Percentiles rank a stretch among this genome's conserved stretches.
Evolutionary conservation across 208 protist species (phyloP).

Genomic region (Leishmania turanica): DNA sequence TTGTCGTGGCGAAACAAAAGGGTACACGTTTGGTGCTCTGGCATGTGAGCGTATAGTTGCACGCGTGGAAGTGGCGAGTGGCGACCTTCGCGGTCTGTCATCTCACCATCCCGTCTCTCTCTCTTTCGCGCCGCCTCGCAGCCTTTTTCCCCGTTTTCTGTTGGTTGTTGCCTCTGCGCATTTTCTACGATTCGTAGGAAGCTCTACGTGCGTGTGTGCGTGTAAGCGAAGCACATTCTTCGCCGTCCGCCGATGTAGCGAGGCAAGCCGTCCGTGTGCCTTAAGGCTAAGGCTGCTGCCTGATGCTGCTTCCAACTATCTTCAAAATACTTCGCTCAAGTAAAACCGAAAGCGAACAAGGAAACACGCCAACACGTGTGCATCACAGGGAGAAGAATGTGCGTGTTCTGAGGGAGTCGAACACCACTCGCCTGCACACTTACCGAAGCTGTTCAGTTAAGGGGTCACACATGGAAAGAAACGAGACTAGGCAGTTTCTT

Average conservation of each 20-base stretch:
- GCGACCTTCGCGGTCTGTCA: neutral
- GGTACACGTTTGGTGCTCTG: neutral
- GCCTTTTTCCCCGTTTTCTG: neutral
- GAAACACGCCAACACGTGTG: neutral
- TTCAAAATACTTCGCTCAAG: constrained; percentile 10
- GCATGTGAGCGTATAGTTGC: neutral
- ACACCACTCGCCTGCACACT: neutral
- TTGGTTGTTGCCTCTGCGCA: too few relatives aligned
- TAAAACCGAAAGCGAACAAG: neutral
- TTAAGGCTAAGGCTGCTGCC: neutral
- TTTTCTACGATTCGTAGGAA: neutral
- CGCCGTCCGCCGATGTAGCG: neutral
- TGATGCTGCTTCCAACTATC: constrained; percentile 3
- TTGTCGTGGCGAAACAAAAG: neutral
- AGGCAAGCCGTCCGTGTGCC: neutral
- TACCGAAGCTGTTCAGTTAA: neutral
- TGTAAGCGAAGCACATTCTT: neutral
- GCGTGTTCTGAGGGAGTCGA: neutral
- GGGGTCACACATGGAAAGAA: neutral
- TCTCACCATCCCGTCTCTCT: neutral
- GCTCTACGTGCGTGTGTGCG: neutral
- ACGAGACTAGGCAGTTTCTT: neutral
- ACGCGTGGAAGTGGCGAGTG: neutral
- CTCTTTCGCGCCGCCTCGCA: neutral
- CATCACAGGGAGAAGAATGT: neutral